Evolutionary conservation across 148 eudicot genomes (phyloP).

Genomic region (Diospyros lotus): DNA sequence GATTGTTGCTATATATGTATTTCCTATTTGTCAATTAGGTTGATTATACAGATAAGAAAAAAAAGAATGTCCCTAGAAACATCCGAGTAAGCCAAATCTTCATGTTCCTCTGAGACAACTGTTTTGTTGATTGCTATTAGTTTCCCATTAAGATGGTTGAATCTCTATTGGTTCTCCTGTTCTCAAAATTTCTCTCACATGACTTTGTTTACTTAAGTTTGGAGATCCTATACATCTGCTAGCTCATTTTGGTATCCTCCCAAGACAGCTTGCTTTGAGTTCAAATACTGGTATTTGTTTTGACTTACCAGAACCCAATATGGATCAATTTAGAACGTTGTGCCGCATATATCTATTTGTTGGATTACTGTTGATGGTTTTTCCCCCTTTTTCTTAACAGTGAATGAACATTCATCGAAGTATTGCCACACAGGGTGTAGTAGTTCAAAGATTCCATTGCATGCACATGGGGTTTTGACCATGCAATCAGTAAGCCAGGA

Average conservation of each 20-base stretch:
- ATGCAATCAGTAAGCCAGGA: slow-evolving; percentile 38
- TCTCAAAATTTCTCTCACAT: neutral
- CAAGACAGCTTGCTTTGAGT: neutral
- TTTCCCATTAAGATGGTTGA: neutral
- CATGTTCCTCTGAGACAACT: neutral
- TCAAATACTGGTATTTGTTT: neutral
- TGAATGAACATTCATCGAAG: slow-evolving; percentile 30
- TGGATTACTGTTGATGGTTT: neutral
- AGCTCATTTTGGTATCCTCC: neutral
- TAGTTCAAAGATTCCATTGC: slow-evolving; percentile 74
- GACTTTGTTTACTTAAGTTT: neutral
- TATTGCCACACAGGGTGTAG: slow-evolving; percentile 50
- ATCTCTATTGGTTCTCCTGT: neutral
- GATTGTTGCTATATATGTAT: neutral
- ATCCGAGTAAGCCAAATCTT: neutral
- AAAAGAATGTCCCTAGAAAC: neutral
- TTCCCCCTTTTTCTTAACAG: slow-evolving; percentile 1
- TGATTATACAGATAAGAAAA: neutral
- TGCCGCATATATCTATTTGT: neutral
- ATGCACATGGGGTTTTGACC: slow-evolving; percentile 44
- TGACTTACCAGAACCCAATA: neutral
- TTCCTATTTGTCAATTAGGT: neutral
- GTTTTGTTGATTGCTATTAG: neutral
- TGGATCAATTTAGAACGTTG: neutral
- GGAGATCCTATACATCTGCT: neutral